These are phyloP conservation scores for Helminthosporium solani DNA, from an alignment of 2,329 filamentous ascomycete genomes.

Conservation along the genomic window DNA sequence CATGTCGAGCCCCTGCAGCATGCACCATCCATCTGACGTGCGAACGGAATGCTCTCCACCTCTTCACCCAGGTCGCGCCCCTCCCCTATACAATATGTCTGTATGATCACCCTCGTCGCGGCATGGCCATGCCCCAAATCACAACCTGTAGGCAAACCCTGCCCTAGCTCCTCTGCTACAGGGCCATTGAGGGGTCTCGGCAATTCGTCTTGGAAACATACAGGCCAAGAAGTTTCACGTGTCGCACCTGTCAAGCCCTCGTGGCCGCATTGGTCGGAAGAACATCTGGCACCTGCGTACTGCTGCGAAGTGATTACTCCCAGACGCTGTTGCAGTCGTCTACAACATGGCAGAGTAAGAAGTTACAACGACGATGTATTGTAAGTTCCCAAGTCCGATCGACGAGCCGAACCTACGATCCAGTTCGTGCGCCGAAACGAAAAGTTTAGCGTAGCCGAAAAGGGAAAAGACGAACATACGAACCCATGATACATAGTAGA, in stretches of 20 bases:
- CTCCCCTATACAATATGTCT: no score
- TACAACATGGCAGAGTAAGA: background rate
- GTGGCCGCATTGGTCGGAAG: constrained; percentile 17
- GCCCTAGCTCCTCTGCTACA: background rate
- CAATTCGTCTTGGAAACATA: constrained; percentile 4
- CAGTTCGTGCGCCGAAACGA: no score
- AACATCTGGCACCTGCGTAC: background rate
- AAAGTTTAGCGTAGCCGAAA: no score
- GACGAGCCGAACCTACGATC: no score
- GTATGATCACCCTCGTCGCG: constrained; percentile 20
- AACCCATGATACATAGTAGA: no score
- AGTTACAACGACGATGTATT: no score
- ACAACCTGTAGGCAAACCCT: constrained; percentile 15
- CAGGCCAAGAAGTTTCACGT: constrained; percentile 7
- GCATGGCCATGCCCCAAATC: constrained; percentile 27
- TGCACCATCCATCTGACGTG: constrained; percentile 6
- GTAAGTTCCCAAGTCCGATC: no score
- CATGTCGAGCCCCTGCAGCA: constrained; percentile 11
- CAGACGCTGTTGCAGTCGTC: background rate
- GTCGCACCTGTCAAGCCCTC: constrained; percentile 11
- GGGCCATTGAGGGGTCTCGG: constrained; percentile 5
- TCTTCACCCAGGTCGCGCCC: no score
- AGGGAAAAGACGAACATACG: no score
- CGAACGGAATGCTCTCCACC: constrained; percentile 3
- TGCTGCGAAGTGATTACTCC: background rate